Conservation (phyloP, 2,329 filamentous ascomycete species). For the Monosporascus sp. region DNA sequence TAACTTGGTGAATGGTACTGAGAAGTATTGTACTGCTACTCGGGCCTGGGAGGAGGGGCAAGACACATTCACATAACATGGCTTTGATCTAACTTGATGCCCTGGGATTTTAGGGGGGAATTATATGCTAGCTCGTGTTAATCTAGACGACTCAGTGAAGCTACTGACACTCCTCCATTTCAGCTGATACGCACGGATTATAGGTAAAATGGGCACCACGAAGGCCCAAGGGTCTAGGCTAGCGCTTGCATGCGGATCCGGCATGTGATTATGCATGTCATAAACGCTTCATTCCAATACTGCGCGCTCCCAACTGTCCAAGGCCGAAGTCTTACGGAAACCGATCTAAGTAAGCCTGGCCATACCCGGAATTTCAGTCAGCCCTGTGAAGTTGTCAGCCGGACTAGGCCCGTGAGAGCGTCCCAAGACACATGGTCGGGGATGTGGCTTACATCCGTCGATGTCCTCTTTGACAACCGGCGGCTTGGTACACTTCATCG, state of each 20-base stretch:
- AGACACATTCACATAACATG: no score
- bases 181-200: no score
- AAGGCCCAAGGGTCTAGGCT: no score
- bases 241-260: neutral
- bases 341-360: constrained; percentile 6
- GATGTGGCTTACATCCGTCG: constrained; percentile 23
- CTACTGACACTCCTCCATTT: no score
- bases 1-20: no score
- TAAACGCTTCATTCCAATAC: neutral
- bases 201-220: no score
- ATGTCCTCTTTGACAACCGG: constrained; percentile 16
- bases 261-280: neutral
- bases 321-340: neutral
- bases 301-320: neutral
- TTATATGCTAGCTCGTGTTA: no score
- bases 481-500: constrained; percentile 18
- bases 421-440: neutral
- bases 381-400: constrained; percentile 14
- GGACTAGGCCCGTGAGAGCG: neutral
- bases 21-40: no score
- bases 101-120: no score
- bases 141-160: no score
- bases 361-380: constrained; percentile 19
- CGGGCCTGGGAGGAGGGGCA: no score
- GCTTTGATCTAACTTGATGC: no score